phyloP scores from a whole-genome alignment of 805 yeast species.

The Candida morakotiae region DNA sequence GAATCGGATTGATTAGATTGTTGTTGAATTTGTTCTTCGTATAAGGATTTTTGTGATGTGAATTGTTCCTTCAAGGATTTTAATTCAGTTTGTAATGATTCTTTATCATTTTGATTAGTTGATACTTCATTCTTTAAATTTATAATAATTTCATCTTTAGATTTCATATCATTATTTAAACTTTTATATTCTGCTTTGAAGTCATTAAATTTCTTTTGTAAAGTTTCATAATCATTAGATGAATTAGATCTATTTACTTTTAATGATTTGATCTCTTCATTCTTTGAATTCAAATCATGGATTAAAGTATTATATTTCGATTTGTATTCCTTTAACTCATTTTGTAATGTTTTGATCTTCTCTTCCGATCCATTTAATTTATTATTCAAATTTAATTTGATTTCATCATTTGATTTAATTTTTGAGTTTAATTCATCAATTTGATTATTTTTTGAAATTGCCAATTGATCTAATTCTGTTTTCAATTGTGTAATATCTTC shows the following conservation, averaged over 20 bases:
- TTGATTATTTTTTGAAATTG: conserved; percentile 2
- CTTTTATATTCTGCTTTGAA: too few species aligned
- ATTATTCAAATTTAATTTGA: not conserved
- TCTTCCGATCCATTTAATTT: not conserved
- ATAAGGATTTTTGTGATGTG: not conserved
- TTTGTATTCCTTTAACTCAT: not conserved
- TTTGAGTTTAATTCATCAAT: conserved; percentile 1
- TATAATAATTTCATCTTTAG: not conserved
- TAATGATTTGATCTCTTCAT: not conserved
- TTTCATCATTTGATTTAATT: not conserved
- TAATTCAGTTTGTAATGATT: too few species aligned
- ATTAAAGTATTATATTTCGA: too few species aligned
- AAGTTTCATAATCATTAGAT: too few species aligned
- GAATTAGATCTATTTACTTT: too few species aligned
- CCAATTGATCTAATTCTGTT: not conserved
- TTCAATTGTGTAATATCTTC: conserved; percentile 2
- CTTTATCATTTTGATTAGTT: too few species aligned
- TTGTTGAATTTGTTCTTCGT: too few species aligned
- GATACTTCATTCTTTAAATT: too few species aligned
- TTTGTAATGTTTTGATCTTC: not conserved
- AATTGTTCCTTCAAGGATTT: too few species aligned
- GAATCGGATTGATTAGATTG: not conserved
- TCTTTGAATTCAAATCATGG: too few species aligned
- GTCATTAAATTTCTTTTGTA: too few species aligned
- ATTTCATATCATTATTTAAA: not conserved